These are phyloP conservation scores for Triticum turgidum DNA, from an alignment of 176 grass and related monocot genomes.

Conservation along the genomic window DNA sequence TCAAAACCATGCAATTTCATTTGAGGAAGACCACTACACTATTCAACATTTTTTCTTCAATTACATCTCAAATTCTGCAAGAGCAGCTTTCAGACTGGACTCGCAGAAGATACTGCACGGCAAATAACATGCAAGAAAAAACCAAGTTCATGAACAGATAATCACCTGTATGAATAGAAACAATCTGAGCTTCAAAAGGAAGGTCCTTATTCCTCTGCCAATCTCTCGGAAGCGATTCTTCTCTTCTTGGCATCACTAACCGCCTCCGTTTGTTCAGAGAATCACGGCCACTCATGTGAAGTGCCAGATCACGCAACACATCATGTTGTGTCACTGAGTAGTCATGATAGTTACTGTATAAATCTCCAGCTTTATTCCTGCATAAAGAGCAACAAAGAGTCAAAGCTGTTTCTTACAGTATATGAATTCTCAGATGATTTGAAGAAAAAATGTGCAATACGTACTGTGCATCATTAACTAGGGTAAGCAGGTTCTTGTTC, in stretches of 20 bases:
- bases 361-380: slow-evolving; percentile 89
- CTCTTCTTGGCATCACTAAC: slow-evolving; percentile 89
- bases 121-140: slow-evolving; percentile 6
- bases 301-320: slow-evolving; percentile 90
- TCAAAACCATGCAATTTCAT: background rate
- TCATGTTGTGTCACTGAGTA: slow-evolving; percentile 89
- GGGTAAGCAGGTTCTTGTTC: slow-evolving; percentile 83
- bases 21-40: background rate
- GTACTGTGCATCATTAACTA: slow-evolving; percentile 96
- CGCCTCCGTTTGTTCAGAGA: slow-evolving; percentile 56
- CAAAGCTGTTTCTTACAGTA: background rate
- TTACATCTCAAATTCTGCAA: background rate
- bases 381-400: slow-evolving; percentile 5
- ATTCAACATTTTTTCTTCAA: background rate
- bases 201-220: slow-evolving; percentile 81
- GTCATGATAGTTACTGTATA: slow-evolving; percentile 89
- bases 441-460: slow-evolving; percentile 26
- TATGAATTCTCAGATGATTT: background rate
- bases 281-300: slow-evolving; percentile 67
- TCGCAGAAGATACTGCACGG: background rate
- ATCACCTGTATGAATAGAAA: slow-evolving; percentile 97
- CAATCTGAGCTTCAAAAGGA: slow-evolving; percentile 84
- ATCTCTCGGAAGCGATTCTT: slow-evolving; percentile 66
- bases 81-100: background rate
- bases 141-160: background rate